Base-by-base conservation (phyloP, 2,329 filamentous ascomycete species). In the Penicillium sp. region DNA sequence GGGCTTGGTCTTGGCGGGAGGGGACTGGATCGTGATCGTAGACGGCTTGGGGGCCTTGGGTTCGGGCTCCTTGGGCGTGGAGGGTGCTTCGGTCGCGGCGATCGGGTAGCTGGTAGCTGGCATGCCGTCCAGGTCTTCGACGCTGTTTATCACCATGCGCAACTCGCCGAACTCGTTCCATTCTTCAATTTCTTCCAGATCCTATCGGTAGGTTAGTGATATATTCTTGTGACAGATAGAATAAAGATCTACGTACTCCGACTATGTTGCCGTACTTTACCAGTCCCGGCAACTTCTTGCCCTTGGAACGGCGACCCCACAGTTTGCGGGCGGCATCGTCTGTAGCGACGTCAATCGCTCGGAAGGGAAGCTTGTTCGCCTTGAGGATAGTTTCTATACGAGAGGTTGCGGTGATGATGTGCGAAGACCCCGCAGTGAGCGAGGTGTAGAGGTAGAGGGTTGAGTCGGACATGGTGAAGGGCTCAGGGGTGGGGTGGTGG, bases 131-230 rank as follows among this genome's bases (percentile, higher is more conserved):
- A 74, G 60, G 53, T 74, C 72, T 68, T 68, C 58, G 47, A 73
- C 68, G 54, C 68, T 76, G 44, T 81, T 81, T 67, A 98, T 86
- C 68, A 93, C 89, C 76, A 93, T 86, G 75, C 92, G 91, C 60
- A 99, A 84, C 78, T 98, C 93, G 76, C 92, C 92, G 76, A 96
- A 97, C 75, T 99, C 95, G 79, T 99, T 99, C 95, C 93, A 98
- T 73, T 99, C 95, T 77, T 99, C 95, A 62, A 98, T 87, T 76
- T 98, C 89, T 62, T 93, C 89, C 49, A 97, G 83, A 73, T 97
- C 95, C 93, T 97, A 14, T 9, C 26, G 9, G 47, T 19, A 14
- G n/a, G 49, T 51, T 43, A 46, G 50, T 35, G 3, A 19, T 26
- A 26, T 13, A 31, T 33, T 26, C 35, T 24, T 22, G n/a, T 24